Base-by-base conservation (phyloP, 2,329 filamentous ascomycete species). In the Aspergillus sergii region DNA sequence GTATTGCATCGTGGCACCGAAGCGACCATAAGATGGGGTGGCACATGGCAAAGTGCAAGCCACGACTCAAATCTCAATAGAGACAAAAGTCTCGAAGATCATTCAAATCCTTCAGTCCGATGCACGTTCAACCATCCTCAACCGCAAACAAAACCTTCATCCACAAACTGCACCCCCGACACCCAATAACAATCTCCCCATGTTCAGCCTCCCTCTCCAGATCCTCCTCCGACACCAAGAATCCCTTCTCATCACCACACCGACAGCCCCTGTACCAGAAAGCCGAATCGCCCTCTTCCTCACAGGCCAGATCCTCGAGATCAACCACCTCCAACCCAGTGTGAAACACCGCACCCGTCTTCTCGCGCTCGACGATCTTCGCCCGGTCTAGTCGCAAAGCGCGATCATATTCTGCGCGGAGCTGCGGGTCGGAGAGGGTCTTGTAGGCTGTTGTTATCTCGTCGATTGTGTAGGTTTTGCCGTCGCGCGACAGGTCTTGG, bases 151-250 rank as follows among this genome's bases (percentile, higher is more conserved):
- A 75, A 51, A 89, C 82, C 72, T 84, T 84, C 64, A 89, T 79
- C 83, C 85, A 89, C 62, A 89, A 79, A 80, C 87, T 89, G 75
- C 87, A 89, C 41, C 87, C 87, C 61, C 80, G 79, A 78, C 87
- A 89, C 2, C 86, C 86, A 21, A 87, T 81, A 53, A 87, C 76
- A 64, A 89, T 78, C 76, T 89, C 87, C 28, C 82, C 84, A 66
- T 82, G 79, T 57, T 79, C 78, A 41, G 76, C 79, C 68, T 85
- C 84, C 64, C 73, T 73, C 64, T 82, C 80, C 34, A 89, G 70
- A 70, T 89, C 85, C 4, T 75, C 68, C 70, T 89, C 87, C 0
- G 76, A 78, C 8, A 89, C 80, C 23, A 81, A 59, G 67, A 87
- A 89, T 0, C 85, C 87, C 30, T 75, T 76, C 34, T 83, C 80